These are phyloP conservation scores for Leptoxyphium fumago DNA, from an alignment of 2,329 filamentous ascomycete species.

Conservation along the genomic window DNA sequence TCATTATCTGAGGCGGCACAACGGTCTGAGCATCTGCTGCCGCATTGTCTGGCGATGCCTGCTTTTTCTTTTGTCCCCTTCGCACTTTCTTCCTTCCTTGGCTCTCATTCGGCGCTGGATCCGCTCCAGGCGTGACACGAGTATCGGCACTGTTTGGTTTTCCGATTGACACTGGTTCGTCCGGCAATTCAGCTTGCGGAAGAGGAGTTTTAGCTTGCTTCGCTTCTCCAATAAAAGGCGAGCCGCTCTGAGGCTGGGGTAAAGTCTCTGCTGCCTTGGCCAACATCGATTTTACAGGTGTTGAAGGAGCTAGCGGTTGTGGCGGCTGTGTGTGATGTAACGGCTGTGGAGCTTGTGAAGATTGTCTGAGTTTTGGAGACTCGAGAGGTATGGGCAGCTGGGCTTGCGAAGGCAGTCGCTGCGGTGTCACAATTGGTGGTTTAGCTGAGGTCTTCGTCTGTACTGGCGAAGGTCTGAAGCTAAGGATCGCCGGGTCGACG, in stretches of 20 bases:
- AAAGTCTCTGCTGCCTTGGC: slow-evolving; percentile 19
- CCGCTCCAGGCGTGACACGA: slow-evolving; percentile 1
- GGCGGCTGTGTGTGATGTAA: slow-evolving; percentile 27
- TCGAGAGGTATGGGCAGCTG: no score
- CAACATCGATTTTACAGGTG: not conserved
- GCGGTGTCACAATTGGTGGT: slow-evolving; percentile 2
- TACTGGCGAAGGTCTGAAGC: slow-evolving; percentile 35
- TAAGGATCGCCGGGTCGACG: slow-evolving; percentile 72
- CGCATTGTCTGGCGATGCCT: slow-evolving; percentile 7
- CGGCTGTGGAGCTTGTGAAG: slow-evolving; percentile 8
- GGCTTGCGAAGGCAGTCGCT: no score
- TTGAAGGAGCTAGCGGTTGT: slow-evolving; percentile 9
- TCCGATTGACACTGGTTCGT: not conserved
- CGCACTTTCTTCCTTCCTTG: slow-evolving; percentile 30
- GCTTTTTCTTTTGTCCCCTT: slow-evolving; percentile 30
- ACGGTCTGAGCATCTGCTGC: not conserved
- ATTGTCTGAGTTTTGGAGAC: no score
- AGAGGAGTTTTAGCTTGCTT: not conserved
- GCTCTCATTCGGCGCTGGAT: slow-evolving; percentile 10
- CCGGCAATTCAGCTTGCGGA: not conserved
- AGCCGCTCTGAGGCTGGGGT: slow-evolving; percentile 18
- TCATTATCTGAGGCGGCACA: slow-evolving; percentile 17
- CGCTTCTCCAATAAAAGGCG: slow-evolving; percentile 23
- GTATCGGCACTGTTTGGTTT: slow-evolving; percentile 2
- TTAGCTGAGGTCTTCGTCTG: slow-evolving; percentile 10